These are phyloP conservation scores for Metarhizium sp. DNA, from an alignment of 2,329 filamentous ascomycete species.

Conservation along the genomic window DNA sequence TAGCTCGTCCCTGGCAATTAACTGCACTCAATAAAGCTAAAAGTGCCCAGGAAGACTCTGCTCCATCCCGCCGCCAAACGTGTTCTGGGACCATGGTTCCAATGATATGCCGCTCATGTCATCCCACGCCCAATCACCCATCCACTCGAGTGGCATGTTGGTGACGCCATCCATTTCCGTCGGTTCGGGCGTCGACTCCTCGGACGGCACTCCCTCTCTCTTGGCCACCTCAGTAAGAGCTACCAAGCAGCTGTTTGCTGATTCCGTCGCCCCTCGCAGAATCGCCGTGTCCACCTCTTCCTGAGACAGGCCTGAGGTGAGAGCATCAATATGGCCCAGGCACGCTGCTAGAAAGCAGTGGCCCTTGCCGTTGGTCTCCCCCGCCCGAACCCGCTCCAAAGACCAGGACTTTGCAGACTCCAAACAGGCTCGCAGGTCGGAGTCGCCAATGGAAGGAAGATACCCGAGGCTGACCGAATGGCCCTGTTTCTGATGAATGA, in stretches of 20 bases:
- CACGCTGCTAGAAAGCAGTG: constrained; percentile 24
- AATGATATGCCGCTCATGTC: constrained; percentile 11
- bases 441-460: constrained; percentile 18
- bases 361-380: constrained; percentile 35
- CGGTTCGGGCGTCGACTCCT: constrained; percentile 7
- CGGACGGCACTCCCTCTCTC: constrained; percentile 12
- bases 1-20: too few relatives aligned
- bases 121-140: constrained; percentile 19
- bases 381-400: constrained; percentile 25
- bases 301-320: constrained; percentile 19
- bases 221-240: constrained; percentile 25
- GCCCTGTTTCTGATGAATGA: constrained; percentile 35
- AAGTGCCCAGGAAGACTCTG: background rate
- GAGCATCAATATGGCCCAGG: constrained; percentile 23
- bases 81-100: constrained; percentile 4
- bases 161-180: constrained; percentile 5
- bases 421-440: constrained; percentile 23
- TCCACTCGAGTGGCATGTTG: constrained; percentile 14
- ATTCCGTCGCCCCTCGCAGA: constrained; percentile 15
- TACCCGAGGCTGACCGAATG: constrained; percentile 22
- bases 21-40: background rate
- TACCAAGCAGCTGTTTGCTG: constrained; percentile 18
- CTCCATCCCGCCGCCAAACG: background rate
- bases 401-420: constrained; percentile 20
- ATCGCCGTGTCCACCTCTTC: constrained; percentile 23